phyloP scores from a whole-genome alignment of 2,329 filamentous ascomycete species.

The Diaporthe citrichinensis region DNA sequence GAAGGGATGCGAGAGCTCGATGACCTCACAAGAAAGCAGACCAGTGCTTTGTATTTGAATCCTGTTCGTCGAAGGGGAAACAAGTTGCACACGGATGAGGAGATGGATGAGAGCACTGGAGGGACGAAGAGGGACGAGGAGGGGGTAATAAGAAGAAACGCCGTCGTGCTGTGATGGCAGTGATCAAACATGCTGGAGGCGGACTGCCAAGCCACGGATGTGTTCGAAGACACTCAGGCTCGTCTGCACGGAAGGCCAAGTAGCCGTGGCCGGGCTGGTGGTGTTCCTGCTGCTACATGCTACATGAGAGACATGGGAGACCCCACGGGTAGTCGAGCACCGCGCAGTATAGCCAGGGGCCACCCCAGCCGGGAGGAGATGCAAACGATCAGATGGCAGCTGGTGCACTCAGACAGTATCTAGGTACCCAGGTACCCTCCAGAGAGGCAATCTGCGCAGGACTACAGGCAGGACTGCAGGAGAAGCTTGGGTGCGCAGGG shows the following conservation, averaged over 20 bases:
- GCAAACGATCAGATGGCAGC: slow-evolving; percentile 38
- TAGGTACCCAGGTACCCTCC: not conserved
- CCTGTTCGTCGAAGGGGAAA: slow-evolving; percentile 47
- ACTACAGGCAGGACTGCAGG: not conserved
- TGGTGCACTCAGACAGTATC: not conserved
- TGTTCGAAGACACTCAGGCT: slow-evolving; percentile 21
- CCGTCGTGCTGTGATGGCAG: slow-evolving; percentile 35
- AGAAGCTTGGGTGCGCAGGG: slow-evolving; percentile 1
- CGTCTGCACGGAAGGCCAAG: slow-evolving; percentile 38
- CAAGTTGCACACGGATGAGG: slow-evolving; percentile 44
- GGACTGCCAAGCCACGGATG: slow-evolving; percentile 39
- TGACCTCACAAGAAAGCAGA: slow-evolving; percentile 61
- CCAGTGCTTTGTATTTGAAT: slow-evolving; percentile 61
- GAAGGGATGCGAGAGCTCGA: slow-evolving; percentile 52
- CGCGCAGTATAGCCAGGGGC: slow-evolving; percentile 12
- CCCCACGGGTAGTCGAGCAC: slow-evolving; percentile 16
- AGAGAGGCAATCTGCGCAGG: not conserved
- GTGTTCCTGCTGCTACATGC: slow-evolving; percentile 29
- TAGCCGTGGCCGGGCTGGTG: slow-evolving; percentile 37
- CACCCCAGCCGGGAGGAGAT: slow-evolving; percentile 16
- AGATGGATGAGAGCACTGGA: slow-evolving; percentile 36
- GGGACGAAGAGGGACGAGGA: slow-evolving; percentile 35
- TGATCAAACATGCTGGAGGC: slow-evolving; percentile 34
- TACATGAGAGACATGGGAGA: slow-evolving; percentile 22
- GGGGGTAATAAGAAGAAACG: slow-evolving; percentile 42